A percentile compares a stretch with the other conserved stretches of the same genome.
phyloP scores from a whole-genome alignment of 2,329 filamentous ascomycete genomes.

The Mycogone perniciosa region DNA sequence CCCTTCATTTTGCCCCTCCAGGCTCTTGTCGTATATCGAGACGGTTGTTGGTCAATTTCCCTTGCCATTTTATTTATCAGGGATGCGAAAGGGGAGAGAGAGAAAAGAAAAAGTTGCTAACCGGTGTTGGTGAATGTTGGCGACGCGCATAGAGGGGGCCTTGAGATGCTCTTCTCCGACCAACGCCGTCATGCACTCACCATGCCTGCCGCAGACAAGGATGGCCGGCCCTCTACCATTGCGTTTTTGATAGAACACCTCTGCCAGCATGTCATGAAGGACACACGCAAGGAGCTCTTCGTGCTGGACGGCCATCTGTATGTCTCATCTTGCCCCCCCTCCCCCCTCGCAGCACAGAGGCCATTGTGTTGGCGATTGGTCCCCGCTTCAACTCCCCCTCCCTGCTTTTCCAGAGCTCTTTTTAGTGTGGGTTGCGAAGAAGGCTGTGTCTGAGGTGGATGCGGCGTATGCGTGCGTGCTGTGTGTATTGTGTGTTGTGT shows the following conservation, averaged over 20 bases:
- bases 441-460: background rate
- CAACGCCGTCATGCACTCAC: slow-evolving; percentile 64
- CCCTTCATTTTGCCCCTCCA: background rate
- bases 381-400: slow-evolving; percentile 2
- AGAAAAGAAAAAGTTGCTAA: background rate
- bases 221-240: slow-evolving; percentile 60
- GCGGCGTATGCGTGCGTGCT: background rate
- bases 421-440: background rate
- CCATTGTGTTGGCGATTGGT: slow-evolving; percentile 1
- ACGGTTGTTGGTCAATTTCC: background rate
- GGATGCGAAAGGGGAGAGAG: too few relatives aligned
- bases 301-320: slow-evolving; percentile 84
- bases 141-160: slow-evolving; percentile 60
- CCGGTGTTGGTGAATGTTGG: slow-evolving; percentile 15
- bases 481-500: background rate
- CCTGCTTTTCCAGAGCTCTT: background rate
- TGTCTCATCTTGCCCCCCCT: slow-evolving; percentile 32
- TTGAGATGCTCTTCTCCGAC: slow-evolving; percentile 90
- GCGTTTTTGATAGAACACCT: slow-evolving; percentile 73
- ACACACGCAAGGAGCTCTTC: slow-evolving; percentile 80
- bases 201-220: slow-evolving; percentile 56
- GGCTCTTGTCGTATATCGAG: too few relatives aligned
- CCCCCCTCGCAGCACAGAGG: background rate
- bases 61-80: background rate
- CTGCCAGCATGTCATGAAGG: slow-evolving; percentile 76